Evolutionary conservation across 129 eudicot species (phyloP).

Genomic region (Flaveria ramosissima): DNA sequence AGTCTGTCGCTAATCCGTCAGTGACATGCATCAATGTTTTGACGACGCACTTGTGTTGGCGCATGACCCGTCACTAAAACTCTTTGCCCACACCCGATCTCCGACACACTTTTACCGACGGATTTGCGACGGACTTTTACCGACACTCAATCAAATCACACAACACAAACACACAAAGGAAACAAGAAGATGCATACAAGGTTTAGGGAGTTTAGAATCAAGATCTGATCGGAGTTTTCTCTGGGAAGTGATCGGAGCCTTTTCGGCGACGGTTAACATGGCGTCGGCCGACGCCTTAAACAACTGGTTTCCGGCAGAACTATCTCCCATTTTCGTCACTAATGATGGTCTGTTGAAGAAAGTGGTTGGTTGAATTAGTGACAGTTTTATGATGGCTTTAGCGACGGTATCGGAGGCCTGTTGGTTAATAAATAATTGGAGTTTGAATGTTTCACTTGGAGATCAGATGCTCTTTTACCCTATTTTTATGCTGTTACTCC

Average conservation of each 20-base stretch:
- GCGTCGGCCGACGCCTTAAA: conserved; percentile 37
- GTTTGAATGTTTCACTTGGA: conserved; percentile 40
- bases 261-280: conserved; percentile 49
- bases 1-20: no score
- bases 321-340: conserved; percentile 41
- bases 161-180: not conserved
- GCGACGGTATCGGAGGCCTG: conserved; percentile 26
- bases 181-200: conserved; percentile 35
- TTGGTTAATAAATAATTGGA: conserved; percentile 15
- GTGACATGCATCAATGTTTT: no score
- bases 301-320: conserved; percentile 37
- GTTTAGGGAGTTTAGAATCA: conserved; percentile 51
- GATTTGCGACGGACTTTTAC: no score
- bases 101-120: no score
- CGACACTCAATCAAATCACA: not conserved
- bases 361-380: conserved; percentile 16
- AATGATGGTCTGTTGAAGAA: not conserved
- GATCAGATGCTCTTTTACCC: conserved; percentile 18
- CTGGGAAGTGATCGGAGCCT: conserved; percentile 48
- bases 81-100: no score
- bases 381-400: conserved; percentile 30
- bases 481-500: conserved; percentile 22
- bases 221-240: conserved; percentile 48
- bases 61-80: no score
- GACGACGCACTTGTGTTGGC: no score